A percentile compares a stretch with the other conserved stretches of the same genome.
These are phyloP conservation scores for Backusella australiensis DNA, from an alignment of 192 early-diverging fungal genomes.

Conservation along the genomic window DNA sequence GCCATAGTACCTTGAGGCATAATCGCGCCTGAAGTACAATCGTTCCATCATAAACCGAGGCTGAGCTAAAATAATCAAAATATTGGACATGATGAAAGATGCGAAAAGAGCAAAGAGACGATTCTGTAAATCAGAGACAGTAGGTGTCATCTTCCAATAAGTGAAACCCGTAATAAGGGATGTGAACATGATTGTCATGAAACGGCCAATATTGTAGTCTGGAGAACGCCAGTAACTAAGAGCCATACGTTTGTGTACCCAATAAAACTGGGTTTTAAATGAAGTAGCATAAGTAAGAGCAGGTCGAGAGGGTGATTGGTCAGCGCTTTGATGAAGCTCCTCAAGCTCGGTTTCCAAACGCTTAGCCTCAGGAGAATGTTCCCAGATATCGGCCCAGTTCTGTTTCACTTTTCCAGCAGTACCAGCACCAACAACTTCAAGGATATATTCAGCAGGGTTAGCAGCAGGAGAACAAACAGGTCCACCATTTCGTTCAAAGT, in stretches of 20 bases:
- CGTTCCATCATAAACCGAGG: constrained; percentile 68
- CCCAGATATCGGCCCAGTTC: constrained; percentile 80
- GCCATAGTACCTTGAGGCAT: constrained; percentile 66
- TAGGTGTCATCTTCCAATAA: constrained; percentile 62
- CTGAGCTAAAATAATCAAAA: constrained; percentile 70
- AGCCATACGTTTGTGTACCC: constrained; percentile 66
- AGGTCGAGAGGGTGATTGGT: constrained; percentile 23
- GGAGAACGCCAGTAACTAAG: constrained; percentile 69
- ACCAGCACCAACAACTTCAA: constrained; percentile 76
- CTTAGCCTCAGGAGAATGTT: constrained; percentile 49
- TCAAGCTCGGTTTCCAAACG: constrained; percentile 48
- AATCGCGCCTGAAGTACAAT: constrained; percentile 63
- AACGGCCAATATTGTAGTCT: constrained; percentile 73
- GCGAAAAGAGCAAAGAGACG: constrained; percentile 73
- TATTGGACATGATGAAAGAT: constrained; percentile 59
- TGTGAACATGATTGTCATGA: constrained; percentile 55
- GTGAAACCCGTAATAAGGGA: constrained; percentile 69
- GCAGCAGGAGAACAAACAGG: constrained; percentile 57
- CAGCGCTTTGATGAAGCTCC: constrained; percentile 42
- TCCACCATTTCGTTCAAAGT: constrained; percentile 76
- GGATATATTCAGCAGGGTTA: constrained; percentile 86
- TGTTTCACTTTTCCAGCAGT: constrained; percentile 31
- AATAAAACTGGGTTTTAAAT: constrained; percentile 46
- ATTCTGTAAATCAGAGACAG: constrained; percentile 60
- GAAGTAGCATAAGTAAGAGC: constrained; percentile 45